Percentiles rank a stretch among this genome's conserved stretches.
phyloP scores from a whole-genome alignment of 257 asterid genomes.

The Mentha longifolia region DNA sequence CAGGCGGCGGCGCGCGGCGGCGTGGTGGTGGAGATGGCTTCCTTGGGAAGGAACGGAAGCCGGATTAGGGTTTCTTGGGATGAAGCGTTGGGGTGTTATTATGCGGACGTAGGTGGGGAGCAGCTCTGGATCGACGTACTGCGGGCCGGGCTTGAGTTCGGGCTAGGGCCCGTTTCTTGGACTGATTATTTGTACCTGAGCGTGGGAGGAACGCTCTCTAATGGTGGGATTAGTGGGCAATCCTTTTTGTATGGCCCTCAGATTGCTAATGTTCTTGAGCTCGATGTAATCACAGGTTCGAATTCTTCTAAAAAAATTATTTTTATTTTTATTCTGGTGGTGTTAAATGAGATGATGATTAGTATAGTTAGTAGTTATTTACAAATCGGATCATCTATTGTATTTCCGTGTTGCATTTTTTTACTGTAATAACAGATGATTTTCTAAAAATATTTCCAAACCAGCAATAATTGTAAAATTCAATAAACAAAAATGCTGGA shows the following conservation, averaged over 20 bases:
- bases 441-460: no score
- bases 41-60: conserved; percentile 30
- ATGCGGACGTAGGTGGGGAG: conserved; percentile 77
- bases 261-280: conserved; percentile 61
- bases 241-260: conserved; percentile 70
- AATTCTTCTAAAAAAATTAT: no score
- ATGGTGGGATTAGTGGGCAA: conserved; percentile 81
- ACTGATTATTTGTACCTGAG: conserved; percentile 69
- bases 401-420: no score
- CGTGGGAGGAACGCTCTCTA: conserved; percentile 83
- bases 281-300: conserved; percentile 69
- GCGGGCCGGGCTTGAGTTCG: conserved; percentile 43
- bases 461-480: no score
- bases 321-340: no score
- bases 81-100: conserved; percentile 37
- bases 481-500: no score
- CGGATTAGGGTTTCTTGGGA: conserved; percentile 55
- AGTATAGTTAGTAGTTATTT: no score
- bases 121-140: conserved; percentile 71
- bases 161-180: conserved; percentile 66
- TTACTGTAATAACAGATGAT: no score
- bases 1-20: conserved; percentile 73
- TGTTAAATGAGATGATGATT: no score
- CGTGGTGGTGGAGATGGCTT: conserved; percentile 67
- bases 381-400: no score